phyloP scores from a whole-genome alignment of 148 eudicot genomes.

The Camellia lanceoleosa region DNA sequence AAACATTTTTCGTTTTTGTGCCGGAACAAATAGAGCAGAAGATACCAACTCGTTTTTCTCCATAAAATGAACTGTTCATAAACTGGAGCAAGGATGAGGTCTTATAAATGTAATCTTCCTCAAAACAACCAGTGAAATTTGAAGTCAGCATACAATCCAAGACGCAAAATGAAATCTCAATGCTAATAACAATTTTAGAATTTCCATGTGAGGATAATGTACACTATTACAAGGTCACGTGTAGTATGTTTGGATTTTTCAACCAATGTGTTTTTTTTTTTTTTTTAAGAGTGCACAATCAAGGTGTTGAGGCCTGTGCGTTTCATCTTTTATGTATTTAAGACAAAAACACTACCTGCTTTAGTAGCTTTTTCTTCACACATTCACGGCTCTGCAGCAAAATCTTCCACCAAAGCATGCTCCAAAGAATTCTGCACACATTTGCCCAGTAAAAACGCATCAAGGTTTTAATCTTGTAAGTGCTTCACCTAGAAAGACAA shows the following conservation, averaged over 20 bases:
- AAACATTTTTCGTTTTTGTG: too few relatives aligned
- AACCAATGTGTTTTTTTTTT: too few relatives aligned
- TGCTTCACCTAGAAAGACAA: neutral
- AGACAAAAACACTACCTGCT: neutral
- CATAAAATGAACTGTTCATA: too few relatives aligned
- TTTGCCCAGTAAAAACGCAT: neutral
- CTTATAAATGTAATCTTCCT: too few relatives aligned
- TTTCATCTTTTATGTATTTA: neutral
- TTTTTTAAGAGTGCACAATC: neutral
- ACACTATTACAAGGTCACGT: neutral
- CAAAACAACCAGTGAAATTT: too few relatives aligned
- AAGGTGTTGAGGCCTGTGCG: neutral
- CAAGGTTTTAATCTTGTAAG: neutral
- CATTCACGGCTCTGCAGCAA: neutral
- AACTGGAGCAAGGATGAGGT: too few relatives aligned
- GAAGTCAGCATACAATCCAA: too few relatives aligned
- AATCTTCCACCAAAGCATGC: slow-evolving; percentile 7
- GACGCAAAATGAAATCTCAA: neutral
- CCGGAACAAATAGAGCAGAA: too few relatives aligned
- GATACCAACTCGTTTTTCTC: too few relatives aligned
- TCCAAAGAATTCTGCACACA: neutral
- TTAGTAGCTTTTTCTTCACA: neutral
- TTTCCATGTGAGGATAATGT: neutral
- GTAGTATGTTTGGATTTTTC: neutral
- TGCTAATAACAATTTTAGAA: neutral